A percentile compares a stretch with the other conserved stretches of the same genome.
These are phyloP conservation scores for Erodium texanum DNA, from an alignment of 441 rosid species.

Conservation along the genomic window DNA sequence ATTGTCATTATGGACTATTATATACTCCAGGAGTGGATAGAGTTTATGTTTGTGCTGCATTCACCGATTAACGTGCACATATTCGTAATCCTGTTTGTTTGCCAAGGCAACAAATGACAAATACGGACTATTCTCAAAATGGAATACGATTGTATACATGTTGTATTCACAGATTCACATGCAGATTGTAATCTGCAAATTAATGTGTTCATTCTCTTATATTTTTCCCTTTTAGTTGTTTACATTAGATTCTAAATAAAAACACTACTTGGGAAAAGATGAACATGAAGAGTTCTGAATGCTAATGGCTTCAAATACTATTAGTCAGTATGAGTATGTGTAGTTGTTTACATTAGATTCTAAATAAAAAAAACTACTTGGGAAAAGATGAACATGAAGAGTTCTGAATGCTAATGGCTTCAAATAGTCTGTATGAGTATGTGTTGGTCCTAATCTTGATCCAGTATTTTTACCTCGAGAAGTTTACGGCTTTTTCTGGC, in stretches of 20 bases:
- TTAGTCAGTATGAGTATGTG: background rate
- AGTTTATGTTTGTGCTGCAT: background rate
- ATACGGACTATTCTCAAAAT: background rate
- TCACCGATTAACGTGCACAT: background rate
- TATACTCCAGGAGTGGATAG: background rate
- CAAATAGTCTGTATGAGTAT: background rate
- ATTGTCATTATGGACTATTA: background rate
- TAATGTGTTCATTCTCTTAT: background rate
- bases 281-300: background rate
- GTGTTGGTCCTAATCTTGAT: background rate
- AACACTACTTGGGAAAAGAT: background rate
- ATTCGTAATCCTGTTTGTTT: background rate
- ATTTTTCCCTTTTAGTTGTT: background rate
- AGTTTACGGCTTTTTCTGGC: background rate
- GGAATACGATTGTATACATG: background rate
- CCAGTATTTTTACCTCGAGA: background rate
- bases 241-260: background rate
- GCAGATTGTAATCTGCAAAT: background rate
- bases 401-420: background rate
- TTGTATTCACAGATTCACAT: background rate
- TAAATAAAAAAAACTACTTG: background rate
- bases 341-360: background rate
- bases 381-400: background rate
- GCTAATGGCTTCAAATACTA: background rate
- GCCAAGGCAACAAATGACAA: background rate